Conservation (phyloP, 208 protist species). For the Leishmania tarentolae region DNA sequence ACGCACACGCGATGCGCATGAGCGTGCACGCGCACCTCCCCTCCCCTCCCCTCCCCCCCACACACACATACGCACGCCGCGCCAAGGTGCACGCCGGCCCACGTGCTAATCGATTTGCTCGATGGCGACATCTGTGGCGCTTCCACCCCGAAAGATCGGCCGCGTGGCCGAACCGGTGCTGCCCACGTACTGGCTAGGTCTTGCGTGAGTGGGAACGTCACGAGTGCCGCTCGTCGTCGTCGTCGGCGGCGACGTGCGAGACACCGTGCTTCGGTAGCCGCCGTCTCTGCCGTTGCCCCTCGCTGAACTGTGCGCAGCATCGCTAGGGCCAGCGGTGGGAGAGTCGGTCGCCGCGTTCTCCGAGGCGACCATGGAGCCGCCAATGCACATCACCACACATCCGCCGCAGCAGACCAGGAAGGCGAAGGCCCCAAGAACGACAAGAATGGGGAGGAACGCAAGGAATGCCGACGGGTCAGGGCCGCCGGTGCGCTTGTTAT, state of each 20-base stretch:
- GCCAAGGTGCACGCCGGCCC: background rate
- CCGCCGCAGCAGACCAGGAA: constrained; percentile 32
- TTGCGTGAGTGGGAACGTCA: background rate
- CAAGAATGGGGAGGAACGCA: constrained; percentile 46
- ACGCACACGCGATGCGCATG: background rate
- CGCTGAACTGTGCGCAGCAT: background rate
- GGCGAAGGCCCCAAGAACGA: constrained; percentile 25
- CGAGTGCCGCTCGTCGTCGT: background rate
- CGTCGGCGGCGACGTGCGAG: constrained; percentile 9
- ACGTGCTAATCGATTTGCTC: constrained; percentile 11
- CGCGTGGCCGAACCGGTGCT: background rate
- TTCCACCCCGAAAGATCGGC: background rate
- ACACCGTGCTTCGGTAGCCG: constrained; percentile 17
- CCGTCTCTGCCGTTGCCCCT: constrained; percentile 4
- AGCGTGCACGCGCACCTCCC: too few species aligned
- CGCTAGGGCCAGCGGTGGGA: background rate
- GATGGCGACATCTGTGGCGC: constrained; percentile 6
- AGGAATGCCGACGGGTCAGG: constrained; percentile 45
- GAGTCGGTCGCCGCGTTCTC: background rate
- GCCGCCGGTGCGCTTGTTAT: constrained; percentile 28
- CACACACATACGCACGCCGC: background rate
- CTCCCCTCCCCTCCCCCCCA: background rate
- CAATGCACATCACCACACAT: constrained; percentile 24
- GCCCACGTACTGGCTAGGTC: background rate
- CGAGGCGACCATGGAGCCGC: background rate